These are phyloP conservation scores for Ophiocordyceps robertsii DNA, from an alignment of 2,329 filamentous ascomycete genomes.

Conservation along the genomic window DNA sequence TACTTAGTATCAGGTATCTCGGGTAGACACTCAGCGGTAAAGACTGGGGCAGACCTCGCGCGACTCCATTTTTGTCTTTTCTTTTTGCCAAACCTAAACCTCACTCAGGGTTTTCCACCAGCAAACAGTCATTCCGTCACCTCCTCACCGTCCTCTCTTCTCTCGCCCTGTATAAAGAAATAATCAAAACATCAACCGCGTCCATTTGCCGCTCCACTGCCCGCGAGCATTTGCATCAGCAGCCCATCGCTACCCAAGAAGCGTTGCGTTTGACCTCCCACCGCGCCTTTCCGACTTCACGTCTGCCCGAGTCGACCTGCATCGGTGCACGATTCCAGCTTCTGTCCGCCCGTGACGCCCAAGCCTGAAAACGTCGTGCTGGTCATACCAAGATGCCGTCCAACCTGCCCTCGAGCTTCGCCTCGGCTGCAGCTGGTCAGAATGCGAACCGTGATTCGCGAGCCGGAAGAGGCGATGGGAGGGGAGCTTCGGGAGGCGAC, in stretches of 20 bases:
- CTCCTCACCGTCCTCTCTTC: slow-evolving; percentile 2
- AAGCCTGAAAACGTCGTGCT: not conserved
- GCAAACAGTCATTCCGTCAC: slow-evolving; percentile 6
- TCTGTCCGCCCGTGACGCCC: not conserved
- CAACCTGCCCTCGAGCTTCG: slow-evolving; percentile 71
- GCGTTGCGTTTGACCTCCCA: slow-evolving; percentile 1
- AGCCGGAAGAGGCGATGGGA: slow-evolving; percentile 43
- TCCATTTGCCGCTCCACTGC: slow-evolving; percentile 1
- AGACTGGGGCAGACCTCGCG: slow-evolving; percentile 7
- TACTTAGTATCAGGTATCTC: too few relatives aligned
- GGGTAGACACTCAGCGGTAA: not conserved
- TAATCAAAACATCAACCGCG: not conserved
- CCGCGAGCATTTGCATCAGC: slow-evolving; percentile 4
- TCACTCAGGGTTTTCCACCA: slow-evolving; percentile 17
- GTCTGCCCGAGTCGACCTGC: not conserved
- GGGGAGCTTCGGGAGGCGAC: slow-evolving; percentile 48
- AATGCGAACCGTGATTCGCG: slow-evolving; percentile 46
- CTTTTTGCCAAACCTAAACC: slow-evolving; percentile 15
- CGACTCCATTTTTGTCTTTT: slow-evolving; percentile 15
- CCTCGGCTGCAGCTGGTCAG: slow-evolving; percentile 69
- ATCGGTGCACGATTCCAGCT: not conserved
- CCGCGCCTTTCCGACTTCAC: not conserved
- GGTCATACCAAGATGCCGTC: slow-evolving; percentile 42
- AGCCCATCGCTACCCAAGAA: slow-evolving; percentile 1
- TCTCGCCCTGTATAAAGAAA: slow-evolving; percentile 2